Percentiles rank a stretch among this genome's conserved stretches.
Conservation (phyloP, 331 rosid species). For the Malus hybrid region DNA sequence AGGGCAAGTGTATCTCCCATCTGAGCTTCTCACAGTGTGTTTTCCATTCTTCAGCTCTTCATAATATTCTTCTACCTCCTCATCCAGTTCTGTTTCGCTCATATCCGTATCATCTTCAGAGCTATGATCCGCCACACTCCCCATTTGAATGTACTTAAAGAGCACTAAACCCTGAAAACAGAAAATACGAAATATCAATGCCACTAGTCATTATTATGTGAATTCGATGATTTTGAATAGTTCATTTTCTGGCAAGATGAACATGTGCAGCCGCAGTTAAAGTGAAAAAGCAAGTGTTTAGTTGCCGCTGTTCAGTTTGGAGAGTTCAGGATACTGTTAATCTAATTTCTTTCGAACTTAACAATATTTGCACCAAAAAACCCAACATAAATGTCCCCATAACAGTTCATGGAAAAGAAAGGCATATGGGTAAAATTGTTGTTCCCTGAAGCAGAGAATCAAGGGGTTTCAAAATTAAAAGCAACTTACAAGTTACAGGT, state of each 20-base stretch:
- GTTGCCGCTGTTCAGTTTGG: background rate
- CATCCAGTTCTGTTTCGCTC: conserved; percentile 48
- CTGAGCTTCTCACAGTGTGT: conserved; percentile 41
- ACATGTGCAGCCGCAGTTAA: background rate
- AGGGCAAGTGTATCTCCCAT: conserved; percentile 64
- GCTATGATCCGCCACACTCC: conserved; percentile 24
- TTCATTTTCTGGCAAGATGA: background rate
- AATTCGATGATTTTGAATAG: background rate
- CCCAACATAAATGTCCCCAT: background rate
- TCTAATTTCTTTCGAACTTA: background rate
- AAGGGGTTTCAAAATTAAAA: background rate
- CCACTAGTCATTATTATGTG: background rate
- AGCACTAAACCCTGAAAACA: conserved; percentile 26
- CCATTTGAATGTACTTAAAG: conserved; percentile 13
- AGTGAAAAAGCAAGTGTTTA: background rate
- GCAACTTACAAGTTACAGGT: background rate
- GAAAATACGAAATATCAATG: background rate
- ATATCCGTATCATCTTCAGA: conserved; percentile 35
- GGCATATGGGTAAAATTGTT: background rate
- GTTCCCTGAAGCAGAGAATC: background rate
- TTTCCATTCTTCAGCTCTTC: conserved; percentile 61
- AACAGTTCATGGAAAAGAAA: background rate
- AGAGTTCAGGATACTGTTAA: background rate
- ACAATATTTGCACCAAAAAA: background rate
- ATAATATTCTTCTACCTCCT: conserved; percentile 41